These are phyloP conservation scores for Aspergillus sclerotioniger DNA, from an alignment of 495 filamentous ascomycete genomes.

Conservation along the genomic window DNA sequence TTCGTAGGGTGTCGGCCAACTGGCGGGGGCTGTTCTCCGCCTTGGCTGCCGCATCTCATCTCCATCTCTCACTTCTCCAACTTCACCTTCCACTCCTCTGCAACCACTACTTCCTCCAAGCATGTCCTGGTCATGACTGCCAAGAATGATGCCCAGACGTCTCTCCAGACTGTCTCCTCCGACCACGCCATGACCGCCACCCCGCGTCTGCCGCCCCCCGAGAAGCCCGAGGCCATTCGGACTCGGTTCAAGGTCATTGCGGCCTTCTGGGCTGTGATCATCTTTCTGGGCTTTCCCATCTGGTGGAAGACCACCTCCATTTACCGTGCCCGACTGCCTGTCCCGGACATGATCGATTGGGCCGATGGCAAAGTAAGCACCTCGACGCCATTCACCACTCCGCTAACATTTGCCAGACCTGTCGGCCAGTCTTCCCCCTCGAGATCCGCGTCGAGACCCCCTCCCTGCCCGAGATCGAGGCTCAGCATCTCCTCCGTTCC, in stretches of 20 bases:
- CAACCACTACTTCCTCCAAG: constrained; percentile 22
- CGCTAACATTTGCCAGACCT: constrained; percentile 57
- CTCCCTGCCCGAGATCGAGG: constrained; percentile 63
- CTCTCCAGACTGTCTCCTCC: constrained; percentile 26
- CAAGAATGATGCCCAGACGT: constrained; percentile 38
- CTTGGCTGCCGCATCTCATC: neutral
- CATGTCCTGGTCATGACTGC: constrained; percentile 42
- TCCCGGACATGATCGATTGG: constrained; percentile 89
- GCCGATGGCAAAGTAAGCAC: constrained; percentile 78
- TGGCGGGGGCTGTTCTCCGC: neutral
- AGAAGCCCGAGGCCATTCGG: constrained; percentile 65
- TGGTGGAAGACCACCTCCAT: constrained; percentile 98
- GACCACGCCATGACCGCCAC: constrained; percentile 20
- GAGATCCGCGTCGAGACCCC: constrained; percentile 75
- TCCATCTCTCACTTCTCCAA: neutral
- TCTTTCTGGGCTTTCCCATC: constrained; percentile 85
- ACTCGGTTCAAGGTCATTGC: constrained; percentile 71
- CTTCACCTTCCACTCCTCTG: constrained; percentile 1
- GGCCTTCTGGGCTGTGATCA: constrained; percentile 87
- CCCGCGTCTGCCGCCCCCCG: constrained; percentile 63
- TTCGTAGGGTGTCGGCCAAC: neutral
- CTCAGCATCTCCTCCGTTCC: constrained; percentile 71
- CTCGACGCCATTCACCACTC: neutral
- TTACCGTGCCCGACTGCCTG: constrained; percentile 79
- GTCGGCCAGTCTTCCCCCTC: constrained; percentile 83